Percentiles rank a stretch among this genome's conserved stretches.
Evolutionary conservation across 2,329 filamentous ascomycete species (phyloP).

Genomic region (Cercospora janseana): DNA sequence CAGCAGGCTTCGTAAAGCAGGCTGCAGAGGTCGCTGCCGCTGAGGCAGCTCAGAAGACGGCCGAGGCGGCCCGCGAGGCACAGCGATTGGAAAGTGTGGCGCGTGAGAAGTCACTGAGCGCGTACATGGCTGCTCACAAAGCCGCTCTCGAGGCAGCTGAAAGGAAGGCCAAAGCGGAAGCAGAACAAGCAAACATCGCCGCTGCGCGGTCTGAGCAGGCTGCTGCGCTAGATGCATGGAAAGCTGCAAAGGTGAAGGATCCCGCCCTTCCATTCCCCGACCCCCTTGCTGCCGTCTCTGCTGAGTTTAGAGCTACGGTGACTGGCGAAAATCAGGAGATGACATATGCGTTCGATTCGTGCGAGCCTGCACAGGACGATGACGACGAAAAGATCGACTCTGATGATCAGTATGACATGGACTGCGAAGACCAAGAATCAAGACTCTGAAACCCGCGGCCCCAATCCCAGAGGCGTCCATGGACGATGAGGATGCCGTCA

Average conservation of each 20-base stretch:
- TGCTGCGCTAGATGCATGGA: not conserved
- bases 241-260: not conserved
- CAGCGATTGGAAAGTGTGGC: not conserved
- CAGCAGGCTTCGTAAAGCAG: not conserved
- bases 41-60: not conserved
- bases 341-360: not conserved
- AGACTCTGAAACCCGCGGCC: not conserved
- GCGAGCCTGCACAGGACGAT: no score
- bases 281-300: not conserved
- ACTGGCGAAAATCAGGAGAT: not conserved
- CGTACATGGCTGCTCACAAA: not conserved
- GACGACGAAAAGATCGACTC: conserved; percentile 2
- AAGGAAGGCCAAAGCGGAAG: not conserved
- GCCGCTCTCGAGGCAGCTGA: not conserved
- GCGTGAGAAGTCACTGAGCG: not conserved
- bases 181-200: not conserved
- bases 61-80: no score
- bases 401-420: no score
- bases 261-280: not conserved
- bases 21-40: not conserved
- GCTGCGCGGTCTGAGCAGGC: not conserved
- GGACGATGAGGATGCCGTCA: not conserved
- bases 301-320: not conserved
- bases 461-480: not conserved
- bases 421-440: conserved; percentile 15